phyloP scores from a whole-genome alignment of 495 filamentous ascomycete genomes.

The Cairneyella variabilis region DNA sequence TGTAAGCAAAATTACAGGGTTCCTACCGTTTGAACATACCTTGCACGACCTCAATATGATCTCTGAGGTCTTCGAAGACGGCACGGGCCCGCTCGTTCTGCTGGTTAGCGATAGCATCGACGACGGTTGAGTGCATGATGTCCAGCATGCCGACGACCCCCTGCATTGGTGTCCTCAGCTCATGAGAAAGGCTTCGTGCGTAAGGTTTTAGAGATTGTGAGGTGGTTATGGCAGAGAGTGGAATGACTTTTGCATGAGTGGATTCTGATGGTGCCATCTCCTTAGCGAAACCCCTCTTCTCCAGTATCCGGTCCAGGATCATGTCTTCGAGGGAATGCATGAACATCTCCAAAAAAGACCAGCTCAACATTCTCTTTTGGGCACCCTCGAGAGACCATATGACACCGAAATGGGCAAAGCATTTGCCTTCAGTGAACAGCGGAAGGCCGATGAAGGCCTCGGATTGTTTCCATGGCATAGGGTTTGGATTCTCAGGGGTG shows the following conservation, averaged over 20 bases:
- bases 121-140: conserved; percentile 76
- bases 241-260: conserved; percentile 38
- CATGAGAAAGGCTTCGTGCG: conserved; percentile 74
- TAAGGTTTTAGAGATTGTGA: conserved; percentile 73
- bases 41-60: conserved; percentile 76
- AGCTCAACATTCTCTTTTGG: conserved; percentile 52
- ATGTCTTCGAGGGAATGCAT: conserved; percentile 74
- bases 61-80: conserved; percentile 62
- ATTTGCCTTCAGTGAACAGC: conserved; percentile 64
- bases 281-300: conserved; percentile 42
- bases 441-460: conserved; percentile 74
- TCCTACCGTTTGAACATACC: conserved; percentile 32
- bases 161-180: conserved; percentile 81
- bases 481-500: conserved; percentile 56
- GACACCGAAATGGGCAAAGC: conserved; percentile 70
- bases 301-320: conserved; percentile 55
- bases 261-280: conserved; percentile 18
- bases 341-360: conserved; percentile 71
- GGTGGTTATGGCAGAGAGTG: conserved; percentile 46
- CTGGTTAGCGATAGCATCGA: conserved; percentile 61
- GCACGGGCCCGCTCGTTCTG: conserved; percentile 44
- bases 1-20: not conserved
- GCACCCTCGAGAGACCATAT: conserved; percentile 69
- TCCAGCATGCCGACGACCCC: conserved; percentile 83
- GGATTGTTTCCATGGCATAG: conserved; percentile 49